These are phyloP conservation scores for Scenedesmus sp. DNA, from an alignment of 163 green algal genomes.

Conservation along the genomic window DNA sequence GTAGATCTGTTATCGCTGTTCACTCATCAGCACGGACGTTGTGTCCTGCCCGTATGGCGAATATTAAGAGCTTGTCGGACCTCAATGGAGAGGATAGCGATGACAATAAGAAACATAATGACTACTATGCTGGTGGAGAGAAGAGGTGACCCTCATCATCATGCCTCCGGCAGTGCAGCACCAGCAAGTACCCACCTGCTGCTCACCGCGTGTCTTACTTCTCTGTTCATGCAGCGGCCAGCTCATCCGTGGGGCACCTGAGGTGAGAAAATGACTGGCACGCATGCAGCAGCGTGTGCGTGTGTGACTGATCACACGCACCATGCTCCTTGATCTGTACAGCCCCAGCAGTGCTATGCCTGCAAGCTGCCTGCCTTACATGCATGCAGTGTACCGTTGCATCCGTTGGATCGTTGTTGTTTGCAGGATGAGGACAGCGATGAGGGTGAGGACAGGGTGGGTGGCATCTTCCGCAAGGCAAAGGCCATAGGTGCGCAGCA, in stretches of 20 bases:
- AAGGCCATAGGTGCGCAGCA: conserved; percentile 62
- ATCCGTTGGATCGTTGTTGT: background rate
- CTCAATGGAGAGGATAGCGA: conserved; percentile 56
- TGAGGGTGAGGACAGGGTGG: conserved; percentile 61
- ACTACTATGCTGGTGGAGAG: conserved; percentile 74
- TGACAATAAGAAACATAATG: conserved; percentile 59
- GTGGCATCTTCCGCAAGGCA: conserved; percentile 72
- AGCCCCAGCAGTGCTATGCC: background rate
- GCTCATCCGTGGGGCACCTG: conserved; percentile 62
- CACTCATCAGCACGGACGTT: background rate
- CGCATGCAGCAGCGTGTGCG: background rate
- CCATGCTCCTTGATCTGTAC: background rate
- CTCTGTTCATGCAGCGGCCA: conserved; percentile 59
- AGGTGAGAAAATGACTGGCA: conserved; percentile 27
- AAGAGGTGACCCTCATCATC: conserved; percentile 63
- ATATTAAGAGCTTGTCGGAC: conserved; percentile 67
- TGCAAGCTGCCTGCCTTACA: background rate
- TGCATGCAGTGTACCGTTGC: background rate
- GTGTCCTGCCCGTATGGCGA: conserved; percentile 55
- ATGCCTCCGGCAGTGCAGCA: background rate
- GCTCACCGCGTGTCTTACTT: background rate
- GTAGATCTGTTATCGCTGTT: background rate
- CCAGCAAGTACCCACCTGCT: background rate
- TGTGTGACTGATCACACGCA: background rate
- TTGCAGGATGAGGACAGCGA: conserved; percentile 44